Conservation (phyloP, 1,284 basidiomycete genomes). For the Trichosporon ovoides region DNA sequence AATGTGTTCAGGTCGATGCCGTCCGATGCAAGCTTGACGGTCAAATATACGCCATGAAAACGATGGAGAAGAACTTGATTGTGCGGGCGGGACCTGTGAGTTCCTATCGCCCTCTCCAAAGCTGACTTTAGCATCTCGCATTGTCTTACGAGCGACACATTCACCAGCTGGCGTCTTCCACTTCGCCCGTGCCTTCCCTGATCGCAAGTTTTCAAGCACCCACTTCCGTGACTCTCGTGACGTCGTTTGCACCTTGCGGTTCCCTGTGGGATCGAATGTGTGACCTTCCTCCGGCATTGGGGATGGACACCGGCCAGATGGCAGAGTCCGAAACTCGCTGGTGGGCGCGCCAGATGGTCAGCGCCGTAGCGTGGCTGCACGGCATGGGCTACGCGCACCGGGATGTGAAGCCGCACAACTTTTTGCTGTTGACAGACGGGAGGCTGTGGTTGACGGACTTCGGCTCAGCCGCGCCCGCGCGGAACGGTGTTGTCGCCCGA, state of each 20-base stretch:
- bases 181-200: conserved; percentile 51
- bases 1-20: conserved; percentile 64
- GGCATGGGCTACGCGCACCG: conserved; percentile 75
- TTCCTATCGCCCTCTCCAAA: not conserved
- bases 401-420: conserved; percentile 90
- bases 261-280: conserved; percentile 74
- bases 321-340: conserved; percentile 63
- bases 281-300: conserved; percentile 9
- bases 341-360: conserved; percentile 76
- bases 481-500: conserved; percentile 50
- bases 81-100: conserved; percentile 63
- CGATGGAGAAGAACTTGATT: conserved; percentile 66
- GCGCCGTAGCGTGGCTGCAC: conserved; percentile 82
- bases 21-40: conserved; percentile 67
- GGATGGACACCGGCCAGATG: conserved; percentile 22
- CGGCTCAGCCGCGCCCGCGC: conserved; percentile 59
- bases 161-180: conserved; percentile 58
- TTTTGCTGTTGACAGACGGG: conserved; percentile 61
- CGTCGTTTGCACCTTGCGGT: conserved; percentile 75
- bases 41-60: conserved; percentile 72
- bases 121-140: conserved; percentile 62
- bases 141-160: conserved; percentile 71
- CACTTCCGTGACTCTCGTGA: conserved; percentile 67
- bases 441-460: conserved; percentile 80
- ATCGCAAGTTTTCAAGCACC: conserved; percentile 73